Percentiles rank a stretch among this genome's conserved stretches.
These are phyloP conservation scores for Amphirosellinia nigrospora DNA, from an alignment of 495 filamentous ascomycete genomes.

Conservation along the genomic window DNA sequence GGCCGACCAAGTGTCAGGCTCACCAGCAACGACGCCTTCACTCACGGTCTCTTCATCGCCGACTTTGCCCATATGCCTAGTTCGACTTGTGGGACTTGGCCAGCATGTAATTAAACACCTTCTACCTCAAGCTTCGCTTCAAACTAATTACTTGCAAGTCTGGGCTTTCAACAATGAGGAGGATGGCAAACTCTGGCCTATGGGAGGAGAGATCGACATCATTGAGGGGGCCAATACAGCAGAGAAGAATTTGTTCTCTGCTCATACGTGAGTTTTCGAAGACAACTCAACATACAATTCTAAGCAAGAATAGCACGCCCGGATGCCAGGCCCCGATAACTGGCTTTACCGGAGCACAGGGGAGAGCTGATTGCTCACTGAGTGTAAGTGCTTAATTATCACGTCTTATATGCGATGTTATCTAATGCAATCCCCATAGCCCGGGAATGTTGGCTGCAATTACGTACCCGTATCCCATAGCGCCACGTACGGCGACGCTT, in stretches of 20 bases:
- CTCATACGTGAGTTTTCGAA: conserved; percentile 62
- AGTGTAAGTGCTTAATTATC: conserved; percentile 24
- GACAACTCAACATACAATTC: conserved; percentile 34
- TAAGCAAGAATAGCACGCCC: conserved; percentile 52
- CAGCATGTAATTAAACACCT: conserved; percentile 55
- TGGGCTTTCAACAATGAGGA: conserved; percentile 47
- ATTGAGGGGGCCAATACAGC: conserved; percentile 77
- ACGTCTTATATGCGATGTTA: neutral
- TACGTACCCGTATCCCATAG: conserved; percentile 34
- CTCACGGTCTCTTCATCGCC: conserved; percentile 67
- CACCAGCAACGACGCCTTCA: conserved; percentile 65
- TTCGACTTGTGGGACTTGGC: conserved; percentile 71
- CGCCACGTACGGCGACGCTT: conserved; percentile 63
- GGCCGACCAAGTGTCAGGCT: conserved; percentile 71
- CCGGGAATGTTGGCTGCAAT: conserved; percentile 35
- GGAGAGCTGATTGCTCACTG: conserved; percentile 30
- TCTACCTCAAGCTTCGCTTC: neutral
- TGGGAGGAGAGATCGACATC: conserved; percentile 80
- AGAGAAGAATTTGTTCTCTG: conserved; percentile 65
- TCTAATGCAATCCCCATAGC: conserved; percentile 23
- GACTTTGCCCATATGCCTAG: conserved; percentile 76
- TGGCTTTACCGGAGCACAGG: conserved; percentile 41
- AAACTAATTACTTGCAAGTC: conserved; percentile 25
- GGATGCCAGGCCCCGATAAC: conserved; percentile 46
- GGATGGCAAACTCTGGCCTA: conserved; percentile 59